Percentiles rank a stretch among this genome's conserved stretches.
These are phyloP conservation scores for Craspedostauros australis DNA, from an alignment of 108 stramenopile genomes.

Conservation along the genomic window DNA sequence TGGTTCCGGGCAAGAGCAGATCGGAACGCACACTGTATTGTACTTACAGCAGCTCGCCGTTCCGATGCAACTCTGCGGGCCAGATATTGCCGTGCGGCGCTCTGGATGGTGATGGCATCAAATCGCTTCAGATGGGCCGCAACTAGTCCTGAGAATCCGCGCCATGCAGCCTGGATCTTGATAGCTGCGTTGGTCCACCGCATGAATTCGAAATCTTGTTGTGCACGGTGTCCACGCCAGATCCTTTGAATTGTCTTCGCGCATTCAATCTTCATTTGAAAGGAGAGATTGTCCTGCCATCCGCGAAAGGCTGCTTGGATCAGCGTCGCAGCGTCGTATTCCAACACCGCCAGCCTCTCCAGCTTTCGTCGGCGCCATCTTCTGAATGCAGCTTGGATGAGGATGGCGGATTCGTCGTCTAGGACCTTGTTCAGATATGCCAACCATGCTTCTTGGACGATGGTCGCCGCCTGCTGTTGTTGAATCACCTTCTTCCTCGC, in stretches of 20 bases:
- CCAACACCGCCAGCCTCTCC: background rate
- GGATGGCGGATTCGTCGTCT: slow-evolving; percentile 11
- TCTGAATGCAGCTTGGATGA: slow-evolving; percentile 19
- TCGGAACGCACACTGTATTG: slow-evolving; percentile 17
- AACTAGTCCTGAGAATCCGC: slow-evolving; percentile 40
- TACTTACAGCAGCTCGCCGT: slow-evolving; percentile 3
- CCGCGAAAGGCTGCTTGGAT: slow-evolving; percentile 38
- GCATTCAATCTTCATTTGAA: slow-evolving; percentile 8
- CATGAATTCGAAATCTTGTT: slow-evolving; percentile 3
- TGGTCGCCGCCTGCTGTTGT: slow-evolving; percentile 9
- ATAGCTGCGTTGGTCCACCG: slow-evolving; percentile 11
- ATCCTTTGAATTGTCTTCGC: slow-evolving; percentile 10
- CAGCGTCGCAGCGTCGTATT: slow-evolving; percentile 20
- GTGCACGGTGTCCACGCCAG: slow-evolving; percentile 9
- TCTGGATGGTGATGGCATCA: slow-evolving; percentile 42
- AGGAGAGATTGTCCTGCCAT: slow-evolving; percentile 8
- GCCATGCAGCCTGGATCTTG: slow-evolving; percentile 29
- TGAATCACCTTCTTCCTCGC: slow-evolving; percentile 2
- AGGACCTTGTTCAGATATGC: slow-evolving; percentile 7
- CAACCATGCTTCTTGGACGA: slow-evolving; percentile 34
- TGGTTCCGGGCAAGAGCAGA: slow-evolving; percentile 10
- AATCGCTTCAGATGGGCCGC: slow-evolving; percentile 29
- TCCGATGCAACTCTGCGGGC: background rate
- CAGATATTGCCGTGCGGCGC: slow-evolving; percentile 27
- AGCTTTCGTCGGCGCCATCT: slow-evolving; percentile 4